Conservation (phyloP, 129 eudicot genomes). For the Arctium lappa region DNA sequence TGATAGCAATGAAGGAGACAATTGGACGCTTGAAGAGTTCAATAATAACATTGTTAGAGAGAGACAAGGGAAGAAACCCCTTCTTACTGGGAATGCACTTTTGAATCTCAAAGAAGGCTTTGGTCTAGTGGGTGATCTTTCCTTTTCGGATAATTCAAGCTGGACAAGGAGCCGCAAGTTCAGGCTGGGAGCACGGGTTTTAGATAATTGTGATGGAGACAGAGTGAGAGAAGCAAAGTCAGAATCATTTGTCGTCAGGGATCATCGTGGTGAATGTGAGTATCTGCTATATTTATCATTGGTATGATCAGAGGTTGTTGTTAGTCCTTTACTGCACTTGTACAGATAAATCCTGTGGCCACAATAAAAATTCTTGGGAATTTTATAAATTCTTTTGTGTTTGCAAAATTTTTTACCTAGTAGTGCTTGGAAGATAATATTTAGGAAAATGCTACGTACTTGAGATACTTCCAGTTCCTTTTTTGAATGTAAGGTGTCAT, state of each 20-base stretch:
- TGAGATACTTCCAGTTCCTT: neutral
- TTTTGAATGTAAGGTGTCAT: neutral
- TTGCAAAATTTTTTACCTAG: neutral
- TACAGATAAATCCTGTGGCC: neutral
- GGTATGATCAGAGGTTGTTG: neutral
- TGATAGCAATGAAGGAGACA: conserved; percentile 55
- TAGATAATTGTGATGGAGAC: conserved; percentile 54
- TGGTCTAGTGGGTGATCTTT: conserved; percentile 67
- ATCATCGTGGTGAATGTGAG: conserved; percentile 99
- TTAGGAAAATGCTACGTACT: neutral
- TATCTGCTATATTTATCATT: conserved; percentile 1
- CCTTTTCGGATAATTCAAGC: conserved; percentile 94
- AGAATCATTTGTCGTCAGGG: conserved; percentile 81
- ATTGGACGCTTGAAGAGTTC: conserved; percentile 76
- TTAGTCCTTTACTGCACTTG: neutral
- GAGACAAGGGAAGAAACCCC: conserved; percentile 81
- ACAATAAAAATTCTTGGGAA: neutral
- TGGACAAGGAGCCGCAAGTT: conserved; percentile 99
- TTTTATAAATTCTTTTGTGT: neutral
- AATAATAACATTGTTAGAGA: conserved; percentile 68
- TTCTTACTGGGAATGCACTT: conserved; percentile 63
- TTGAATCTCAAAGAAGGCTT: conserved; percentile 59
- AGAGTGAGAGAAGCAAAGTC: conserved; percentile 88
- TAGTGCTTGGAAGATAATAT: neutral
- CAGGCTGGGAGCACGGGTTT: conserved; percentile 77